Evolutionary conservation across 2,329 filamentous ascomycete species (phyloP).

Genomic region (Talaromyces funiculosus): DNA sequence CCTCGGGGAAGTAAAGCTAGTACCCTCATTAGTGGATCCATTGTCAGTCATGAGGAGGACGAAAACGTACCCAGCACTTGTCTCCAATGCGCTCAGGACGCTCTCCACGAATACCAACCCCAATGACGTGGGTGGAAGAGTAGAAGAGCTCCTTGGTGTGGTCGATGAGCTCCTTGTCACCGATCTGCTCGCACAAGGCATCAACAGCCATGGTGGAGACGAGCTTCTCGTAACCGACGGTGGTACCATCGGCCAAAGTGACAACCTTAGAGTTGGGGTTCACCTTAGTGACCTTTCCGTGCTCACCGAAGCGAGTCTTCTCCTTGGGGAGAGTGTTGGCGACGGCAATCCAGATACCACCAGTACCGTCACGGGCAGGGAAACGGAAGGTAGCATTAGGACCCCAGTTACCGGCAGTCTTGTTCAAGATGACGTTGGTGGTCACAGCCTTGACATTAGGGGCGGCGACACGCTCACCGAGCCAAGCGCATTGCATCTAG

Average conservation of each 20-base stretch:
- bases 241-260: slow-evolving; percentile 75
- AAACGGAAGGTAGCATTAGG: slow-evolving; percentile 98
- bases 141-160: slow-evolving; percentile 92
- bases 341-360: slow-evolving; percentile 98
- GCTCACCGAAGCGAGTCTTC: slow-evolving; percentile 84
- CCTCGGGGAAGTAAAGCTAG: slow-evolving; percentile 94
- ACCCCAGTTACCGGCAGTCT: slow-evolving; percentile 95
- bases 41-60: not conserved
- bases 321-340: slow-evolving; percentile 86
- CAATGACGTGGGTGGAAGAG: slow-evolving; percentile 94
- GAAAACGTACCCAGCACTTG: slow-evolving; percentile 81
- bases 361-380: slow-evolving; percentile 89
- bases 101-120: slow-evolving; percentile 85
- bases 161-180: slow-evolving; percentile 72
- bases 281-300: slow-evolving; percentile 78
- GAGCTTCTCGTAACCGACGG: slow-evolving; percentile 84
- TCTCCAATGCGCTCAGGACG: slow-evolving; percentile 95
- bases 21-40: not conserved
- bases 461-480: slow-evolving; percentile 95
- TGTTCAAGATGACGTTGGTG: slow-evolving; percentile 91
- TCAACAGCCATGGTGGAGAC: slow-evolving; percentile 96
- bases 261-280: slow-evolving; percentile 81
- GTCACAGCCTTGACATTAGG: slow-evolving; percentile 92
- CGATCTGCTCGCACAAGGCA: slow-evolving; percentile 78
- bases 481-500: slow-evolving; percentile 98